Evolutionary conservation across 2,329 filamentous ascomycete species (phyloP).

Genomic region (Botryotinia convoluta): DNA sequence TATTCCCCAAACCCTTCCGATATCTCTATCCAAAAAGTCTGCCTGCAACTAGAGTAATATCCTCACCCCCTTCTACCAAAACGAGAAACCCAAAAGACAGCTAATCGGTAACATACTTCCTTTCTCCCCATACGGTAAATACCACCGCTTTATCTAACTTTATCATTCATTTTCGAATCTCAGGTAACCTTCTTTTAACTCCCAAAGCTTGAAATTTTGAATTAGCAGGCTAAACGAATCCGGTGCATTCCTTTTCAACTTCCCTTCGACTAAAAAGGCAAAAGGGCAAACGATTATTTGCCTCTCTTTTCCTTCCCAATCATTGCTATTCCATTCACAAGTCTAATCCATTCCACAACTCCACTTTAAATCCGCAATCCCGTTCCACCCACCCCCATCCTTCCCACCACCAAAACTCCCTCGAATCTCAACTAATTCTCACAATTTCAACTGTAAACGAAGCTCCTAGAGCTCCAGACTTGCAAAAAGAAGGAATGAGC

Average conservation of each 20-base stretch:
- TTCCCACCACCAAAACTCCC: not conserved
- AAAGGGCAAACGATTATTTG: not conserved
- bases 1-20: not conserved
- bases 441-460: not conserved
- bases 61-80: not conserved
- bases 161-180: not conserved
- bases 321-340: not conserved
- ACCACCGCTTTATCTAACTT: not conserved
- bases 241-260: too few relatives aligned
- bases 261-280: not conserved
- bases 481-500: not conserved
- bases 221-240: too few relatives aligned
- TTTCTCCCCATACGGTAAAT: not conserved
- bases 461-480: not conserved
- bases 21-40: not conserved
- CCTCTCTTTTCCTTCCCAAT: not conserved
- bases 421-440: not conserved
- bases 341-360: not conserved
- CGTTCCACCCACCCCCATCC: not conserved
- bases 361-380: not conserved
- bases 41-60: not conserved
- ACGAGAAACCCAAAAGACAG: not conserved
- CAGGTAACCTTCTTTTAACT: too few relatives aligned
- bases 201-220: too few relatives aligned
- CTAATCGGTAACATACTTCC: not conserved